Percentiles rank a stretch among this genome's conserved stretches.
Conservation (phyloP, 345 rosid genomes). For the Eucalyptus coolabah region DNA sequence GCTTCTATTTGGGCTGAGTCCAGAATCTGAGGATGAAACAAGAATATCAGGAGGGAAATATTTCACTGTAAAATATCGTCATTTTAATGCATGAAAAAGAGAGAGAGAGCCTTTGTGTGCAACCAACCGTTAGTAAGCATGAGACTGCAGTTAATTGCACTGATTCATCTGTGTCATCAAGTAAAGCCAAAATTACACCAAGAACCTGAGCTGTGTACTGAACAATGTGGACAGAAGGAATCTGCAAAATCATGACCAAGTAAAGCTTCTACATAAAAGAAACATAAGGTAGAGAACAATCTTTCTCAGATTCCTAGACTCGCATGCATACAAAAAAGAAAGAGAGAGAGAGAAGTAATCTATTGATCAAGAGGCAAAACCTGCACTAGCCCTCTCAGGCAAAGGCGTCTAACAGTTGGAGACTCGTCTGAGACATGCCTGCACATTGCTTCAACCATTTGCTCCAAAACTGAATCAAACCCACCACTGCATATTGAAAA, state of each 20-base stretch:
- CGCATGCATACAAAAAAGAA: background rate
- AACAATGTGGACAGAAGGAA: slow-evolving; percentile 63
- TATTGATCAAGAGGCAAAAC: slow-evolving; percentile 11
- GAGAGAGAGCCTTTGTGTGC: background rate
- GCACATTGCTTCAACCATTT: slow-evolving; percentile 92
- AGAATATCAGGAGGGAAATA: background rate
- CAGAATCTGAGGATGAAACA: slow-evolving; percentile 35
- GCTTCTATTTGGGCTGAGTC: slow-evolving; percentile 73
- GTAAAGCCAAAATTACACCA: slow-evolving; percentile 78
- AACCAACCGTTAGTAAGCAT: slow-evolving; percentile 63
- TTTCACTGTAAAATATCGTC: background rate
- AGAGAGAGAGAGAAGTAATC: background rate
- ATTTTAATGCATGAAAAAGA: background rate
- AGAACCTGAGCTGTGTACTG: slow-evolving; percentile 77
- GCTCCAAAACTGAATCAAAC: slow-evolving; percentile 61
- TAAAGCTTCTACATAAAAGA: background rate
- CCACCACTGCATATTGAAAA: slow-evolving; percentile 51
- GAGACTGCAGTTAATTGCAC: slow-evolving; percentile 92
- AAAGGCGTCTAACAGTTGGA: slow-evolving; percentile 87
- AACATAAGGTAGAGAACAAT: background rate
- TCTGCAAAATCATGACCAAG: slow-evolving; percentile 23
- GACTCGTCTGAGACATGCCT: slow-evolving; percentile 94
- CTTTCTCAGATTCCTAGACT: background rate
- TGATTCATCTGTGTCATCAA: slow-evolving; percentile 81
- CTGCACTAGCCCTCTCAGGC: slow-evolving; percentile 91